Evolutionary conservation across 176 grass and related monocot genomes (phyloP), one percentile per base, ranked within the genome.

Genomic region (Juncus inflexus): DNA sequence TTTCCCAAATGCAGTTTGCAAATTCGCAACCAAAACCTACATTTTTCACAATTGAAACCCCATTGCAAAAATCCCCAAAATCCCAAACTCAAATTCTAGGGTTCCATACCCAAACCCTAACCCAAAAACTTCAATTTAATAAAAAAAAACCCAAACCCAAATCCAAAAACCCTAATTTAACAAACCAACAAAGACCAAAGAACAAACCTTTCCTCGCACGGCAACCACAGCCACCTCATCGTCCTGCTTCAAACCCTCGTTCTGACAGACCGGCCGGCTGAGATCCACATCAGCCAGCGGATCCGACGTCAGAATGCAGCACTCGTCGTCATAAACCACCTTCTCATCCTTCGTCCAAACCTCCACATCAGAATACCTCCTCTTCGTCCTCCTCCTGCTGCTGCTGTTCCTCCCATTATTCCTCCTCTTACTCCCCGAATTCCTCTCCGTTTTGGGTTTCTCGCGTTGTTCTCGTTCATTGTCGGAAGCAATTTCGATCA

Each of bases 121-220:
- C 19, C 19, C 0, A 28, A 28, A 28, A 28, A 28, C 1, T 28
- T 1, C 19, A 28, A 28, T 1, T 1, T 1, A 28, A 28, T 0
- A 28, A 1, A 0, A 28, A 28, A 28, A 28, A 28, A 28, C 19
- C 19, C 19, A 28, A 28, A 28, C 19, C 19, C 19, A 28, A 28
- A 28, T 28, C 19, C 19, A 28, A 28, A 28, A 28, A 28, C 19
- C 19, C 19, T 28, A 28, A 28, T 28, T 28, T 28, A 28, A 28
- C 1, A 28, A 55, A 43, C 4, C 35, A 74, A 12, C 11, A 28
- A 28, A 55, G 58, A 36, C 11, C 12, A 52, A 68, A 12, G 10
- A 50, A 70, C 12, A 4, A 28, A 90, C 86, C 71, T 90, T 66
- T 67, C 90, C 90, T 39, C 86, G 83, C 78, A 79, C 86, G 1